Base-by-base conservation (phyloP, 2,329 filamentous ascomycete species). In the Cucurbitaria berberidis region DNA sequence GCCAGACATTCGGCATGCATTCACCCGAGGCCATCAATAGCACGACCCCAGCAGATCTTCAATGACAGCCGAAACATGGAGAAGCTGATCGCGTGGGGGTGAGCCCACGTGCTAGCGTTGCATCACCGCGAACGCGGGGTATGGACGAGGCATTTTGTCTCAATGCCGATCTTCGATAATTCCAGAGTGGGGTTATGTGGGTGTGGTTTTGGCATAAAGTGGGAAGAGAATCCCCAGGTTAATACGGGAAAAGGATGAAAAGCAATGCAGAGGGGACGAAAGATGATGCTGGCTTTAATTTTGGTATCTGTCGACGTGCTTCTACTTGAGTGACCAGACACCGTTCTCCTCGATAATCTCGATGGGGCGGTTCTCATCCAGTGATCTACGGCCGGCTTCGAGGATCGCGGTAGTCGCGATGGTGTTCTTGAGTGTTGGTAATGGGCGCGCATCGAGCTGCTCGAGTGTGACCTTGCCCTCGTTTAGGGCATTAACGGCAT, bases 351-450 rank as follows among this genome's bases (percentile, higher is more conserved):
- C 79, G 63, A 85, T 80, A 66, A 97, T 96, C 72, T 86, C 86
- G 24, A 97, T 84, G 54, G 90, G 84, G 50, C 92, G 81, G 51
- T 84, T 83, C 81, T 96, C 90, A 73, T 97, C 92, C 66, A 97
- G 83, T 72, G 90, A 93, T 69, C 87, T 82, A 60, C 93, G 81
- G 0, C 93, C 93, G 1, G 93, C 93, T 76, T 97, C 89, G 51
- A 97, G 80, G 59, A 97, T 96, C 0, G 93, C 93, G 8, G 91
- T 96, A 0, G 93, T 97, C 13, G 90, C 91, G 66, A 96, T 87
- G 0, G 93, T 97, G 74, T 97, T 97, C 72, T 82, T 86, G 63
- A 97, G 77, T 10, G 93, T 97, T 1, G 93, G 93, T 59, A 97
- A 76, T 0, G 89, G 89, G 67, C 93, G 87, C 62, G 83, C 82